Base-by-base conservation (phyloP, 108 stramenopile genomes). In the Cylindrotheca closterium region DNA sequence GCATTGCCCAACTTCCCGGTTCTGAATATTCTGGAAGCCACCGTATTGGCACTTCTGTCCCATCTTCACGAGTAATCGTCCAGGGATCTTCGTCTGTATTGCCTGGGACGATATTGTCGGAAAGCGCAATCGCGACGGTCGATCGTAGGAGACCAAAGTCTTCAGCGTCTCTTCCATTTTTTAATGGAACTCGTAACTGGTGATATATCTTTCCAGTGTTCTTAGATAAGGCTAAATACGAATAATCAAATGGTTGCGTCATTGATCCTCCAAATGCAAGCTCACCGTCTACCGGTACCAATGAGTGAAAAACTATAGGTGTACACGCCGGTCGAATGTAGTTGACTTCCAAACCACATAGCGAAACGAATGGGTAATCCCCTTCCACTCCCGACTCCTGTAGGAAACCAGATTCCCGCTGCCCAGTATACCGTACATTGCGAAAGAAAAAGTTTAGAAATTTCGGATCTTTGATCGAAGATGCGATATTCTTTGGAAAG, bases 401-500 rank as follows among this genome's bases (percentile, higher is more conserved):
- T 34, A 73, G 51, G 61, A 71, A 63, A 15, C 58, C 30, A 24
- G 22, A 7, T 21, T 71, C 63, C 24, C 49, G 24, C 34, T 21
- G 19, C 4, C 32, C 46, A 8, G 31, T 30, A 5, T 18, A 17
- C 49, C 60, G 64, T 28, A 82, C 57, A 10, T 61, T n/a, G 15
- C 66, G 53, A 31, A 82, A 75, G 60, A 82, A 82, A 48, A 78
- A 74, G 27, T 82, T 73, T 2, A 82, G 65, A 61, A 82, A 82
- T 28, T 61, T 57, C 2, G 29, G 51, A 54, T 72, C 65, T 46
- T 82, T 82, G 65, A 82, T 71, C n/a, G 77, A 78, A 24, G 70
- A 77, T n/a, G 81, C 64, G 50, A 82, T 75, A 46, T 82, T 82
- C 51, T 82, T 82, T 26, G 81, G 81, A n/a, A 59, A 34, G 7